Evolutionary conservation across 768 basidiomycete species (phyloP).

Genomic region (Pilatotrama ljubarskyi): DNA sequence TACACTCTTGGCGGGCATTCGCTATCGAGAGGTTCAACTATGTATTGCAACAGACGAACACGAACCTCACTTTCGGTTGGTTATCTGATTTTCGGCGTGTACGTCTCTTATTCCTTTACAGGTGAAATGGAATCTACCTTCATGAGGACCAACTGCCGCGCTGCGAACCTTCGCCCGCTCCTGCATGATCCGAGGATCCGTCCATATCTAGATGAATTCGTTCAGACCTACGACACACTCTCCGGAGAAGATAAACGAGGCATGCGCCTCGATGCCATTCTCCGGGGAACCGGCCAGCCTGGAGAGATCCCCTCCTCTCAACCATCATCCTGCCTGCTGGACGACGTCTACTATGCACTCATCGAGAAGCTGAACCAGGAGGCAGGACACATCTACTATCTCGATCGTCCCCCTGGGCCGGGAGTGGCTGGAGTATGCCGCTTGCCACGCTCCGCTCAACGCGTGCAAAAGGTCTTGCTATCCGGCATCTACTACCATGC

Average conservation of each 20-base stretch:
- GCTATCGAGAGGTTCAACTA: background rate
- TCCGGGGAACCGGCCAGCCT: too few relatives aligned
- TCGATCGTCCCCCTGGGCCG: too few relatives aligned
- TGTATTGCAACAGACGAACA: background rate
- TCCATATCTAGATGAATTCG: background rate
- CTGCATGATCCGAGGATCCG: background rate
- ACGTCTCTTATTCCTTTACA: background rate
- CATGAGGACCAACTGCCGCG: constrained; percentile 2
- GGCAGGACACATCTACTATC: too few relatives aligned
- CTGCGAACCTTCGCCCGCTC: background rate
- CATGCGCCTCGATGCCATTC: background rate
- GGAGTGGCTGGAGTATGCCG: too few relatives aligned
- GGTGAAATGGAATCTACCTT: background rate
- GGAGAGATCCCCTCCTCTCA: too few relatives aligned
- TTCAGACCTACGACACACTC: background rate
- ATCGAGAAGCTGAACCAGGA: too few relatives aligned
- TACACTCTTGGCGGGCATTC: constrained; percentile 19
- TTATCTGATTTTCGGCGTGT: background rate
- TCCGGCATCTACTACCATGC: too few relatives aligned
- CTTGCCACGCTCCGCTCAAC: too few relatives aligned
- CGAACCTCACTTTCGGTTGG: background rate
- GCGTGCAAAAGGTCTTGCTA: too few relatives aligned
- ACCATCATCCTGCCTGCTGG: too few relatives aligned
- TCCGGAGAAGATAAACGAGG: background rate
- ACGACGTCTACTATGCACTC: too few relatives aligned